Evolutionary conservation across 73 alveolate species (phyloP).

Genomic region (Symbiodinium natans): DNA sequence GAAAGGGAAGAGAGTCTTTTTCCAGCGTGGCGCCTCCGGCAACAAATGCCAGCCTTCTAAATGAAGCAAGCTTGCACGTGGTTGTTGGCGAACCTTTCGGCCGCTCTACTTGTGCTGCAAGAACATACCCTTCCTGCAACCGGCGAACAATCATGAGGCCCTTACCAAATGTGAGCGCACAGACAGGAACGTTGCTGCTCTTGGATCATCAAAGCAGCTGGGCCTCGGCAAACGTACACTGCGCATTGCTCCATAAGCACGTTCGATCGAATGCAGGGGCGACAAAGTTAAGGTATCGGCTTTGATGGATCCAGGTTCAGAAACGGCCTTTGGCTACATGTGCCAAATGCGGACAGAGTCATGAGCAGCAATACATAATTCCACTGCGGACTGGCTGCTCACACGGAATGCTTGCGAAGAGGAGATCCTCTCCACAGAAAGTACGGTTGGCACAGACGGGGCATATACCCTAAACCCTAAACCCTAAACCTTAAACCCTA

Average conservation of each 20-base stretch:
- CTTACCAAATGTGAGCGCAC: conserved; percentile 30
- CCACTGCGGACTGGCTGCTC: background rate
- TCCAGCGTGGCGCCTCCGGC: no score
- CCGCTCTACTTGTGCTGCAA: no score
- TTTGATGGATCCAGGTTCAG: conserved; percentile 55
- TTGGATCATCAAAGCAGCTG: conserved; percentile 76
- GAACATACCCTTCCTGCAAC: no score
- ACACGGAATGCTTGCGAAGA: conserved; percentile 56
- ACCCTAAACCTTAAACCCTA: no score
- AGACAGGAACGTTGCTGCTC: conserved; percentile 27
- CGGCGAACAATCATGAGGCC: no score
- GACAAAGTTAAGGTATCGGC: background rate
- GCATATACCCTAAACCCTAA: no score
- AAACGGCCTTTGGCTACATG: conserved; percentile 41
- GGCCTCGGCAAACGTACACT: conserved; percentile 60
- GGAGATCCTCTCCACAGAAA: conserved; percentile 1
- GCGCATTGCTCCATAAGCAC: no score
- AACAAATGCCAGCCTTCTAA: conserved; percentile 52
- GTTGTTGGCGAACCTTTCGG: conserved; percentile 34
- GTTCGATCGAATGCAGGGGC: no score
- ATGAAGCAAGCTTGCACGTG: conserved; percentile 30
- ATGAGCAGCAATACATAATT: no score
- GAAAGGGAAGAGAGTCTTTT: no score
- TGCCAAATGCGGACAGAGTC: no score
- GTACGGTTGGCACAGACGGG: no score